Evolutionary conservation across 306 rosid species (phyloP), one percentile per base, ranked within the genome.

Genomic region (Cucumis melo): DNA sequence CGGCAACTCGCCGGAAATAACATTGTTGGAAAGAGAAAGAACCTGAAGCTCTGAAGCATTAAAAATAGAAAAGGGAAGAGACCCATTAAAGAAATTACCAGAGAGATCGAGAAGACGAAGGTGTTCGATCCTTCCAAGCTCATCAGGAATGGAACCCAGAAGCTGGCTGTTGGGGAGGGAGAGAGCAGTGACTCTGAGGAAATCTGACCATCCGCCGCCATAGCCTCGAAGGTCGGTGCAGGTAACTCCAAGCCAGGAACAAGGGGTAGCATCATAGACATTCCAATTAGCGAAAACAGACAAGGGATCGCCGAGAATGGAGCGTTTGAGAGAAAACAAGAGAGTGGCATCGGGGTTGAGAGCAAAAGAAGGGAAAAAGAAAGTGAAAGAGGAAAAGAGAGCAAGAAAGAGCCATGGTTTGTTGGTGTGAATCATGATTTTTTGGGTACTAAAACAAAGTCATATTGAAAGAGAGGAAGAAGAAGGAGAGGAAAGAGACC

Each of bases 191-290:
- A 90, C 99, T 77, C 97, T 84, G 75, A 85, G 77, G 81, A 81
- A 76, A 20, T 81, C 91, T 46, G 77, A 76, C 36, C 85, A 81
- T 27, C 86, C 39, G 21, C 75, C 57, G 13, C 75, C 57, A 24
- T 46, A 83, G 68, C 8, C 6, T 44, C 75, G 89, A 21, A 87
- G 39, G 70, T 85, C 87, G 5, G 85, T 54, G 85, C 99, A 94
- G 19, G 89, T 82, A 73, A 94, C 91, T 79, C 99, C 99, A 32
- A 8, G 75, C 99, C 99, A 94, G 10, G 95, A 89, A 81, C 99
- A 94, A 14, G 97, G 96, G 3, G 94, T 87, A 29, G 6, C 82
- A 63, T 92, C 96, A 36, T 80, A 24, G 68, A 85, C 87, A 87
- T 89, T 85, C 99, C 97, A 94, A 83, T 24, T 82, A 2, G 84